Percentiles rank a stretch among this genome's conserved stretches.
Evolutionary conservation across 1,284 basidiomycete species (phyloP).

Genomic region (Ustilago tritici): DNA sequence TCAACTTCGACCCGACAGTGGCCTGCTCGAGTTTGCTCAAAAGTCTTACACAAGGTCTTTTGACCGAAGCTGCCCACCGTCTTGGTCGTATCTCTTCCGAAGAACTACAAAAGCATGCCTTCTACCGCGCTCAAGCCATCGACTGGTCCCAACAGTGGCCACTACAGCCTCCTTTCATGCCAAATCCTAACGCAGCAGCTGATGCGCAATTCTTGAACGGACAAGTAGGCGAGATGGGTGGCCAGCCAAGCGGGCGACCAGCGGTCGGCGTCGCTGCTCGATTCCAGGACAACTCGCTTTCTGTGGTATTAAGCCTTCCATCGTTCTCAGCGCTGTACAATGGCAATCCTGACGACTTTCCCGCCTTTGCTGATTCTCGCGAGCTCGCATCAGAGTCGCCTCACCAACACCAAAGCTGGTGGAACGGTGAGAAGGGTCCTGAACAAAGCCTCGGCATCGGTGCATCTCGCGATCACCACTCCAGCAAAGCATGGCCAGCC

Average conservation of each 20-base stretch:
- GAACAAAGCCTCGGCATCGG: neutral
- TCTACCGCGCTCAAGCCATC: slow-evolving; percentile 44
- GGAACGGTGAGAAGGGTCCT: slow-evolving; percentile 10
- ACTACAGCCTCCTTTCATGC: slow-evolving; percentile 57
- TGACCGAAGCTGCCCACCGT: slow-evolving; percentile 42
- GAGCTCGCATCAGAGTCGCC: slow-evolving; percentile 34
- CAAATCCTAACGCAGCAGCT: slow-evolving; percentile 40
- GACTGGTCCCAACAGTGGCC: slow-evolving; percentile 59
- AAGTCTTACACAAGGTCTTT: slow-evolving; percentile 45
- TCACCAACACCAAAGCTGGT: slow-evolving; percentile 28
- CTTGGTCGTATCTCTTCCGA: slow-evolving; percentile 51
- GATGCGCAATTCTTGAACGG: slow-evolving; percentile 24
- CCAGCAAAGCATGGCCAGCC: neutral
- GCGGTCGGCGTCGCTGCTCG: slow-evolving; percentile 16
- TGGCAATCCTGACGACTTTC: slow-evolving; percentile 63
- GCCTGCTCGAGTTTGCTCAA: slow-evolving; percentile 36
- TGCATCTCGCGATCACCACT: neutral
- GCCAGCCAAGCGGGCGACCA: neutral
- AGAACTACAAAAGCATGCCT: slow-evolving; percentile 53
- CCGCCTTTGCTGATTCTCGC: slow-evolving; percentile 57
- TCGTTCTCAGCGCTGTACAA: slow-evolving; percentile 63
- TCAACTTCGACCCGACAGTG: slow-evolving; percentile 41
- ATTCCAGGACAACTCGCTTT: slow-evolving; percentile 31
- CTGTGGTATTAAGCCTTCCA: slow-evolving; percentile 52
- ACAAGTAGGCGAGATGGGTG: neutral